phyloP scores from a whole-genome alignment of 768 basidiomycete species.

The Suillus clintonianus region DNA sequence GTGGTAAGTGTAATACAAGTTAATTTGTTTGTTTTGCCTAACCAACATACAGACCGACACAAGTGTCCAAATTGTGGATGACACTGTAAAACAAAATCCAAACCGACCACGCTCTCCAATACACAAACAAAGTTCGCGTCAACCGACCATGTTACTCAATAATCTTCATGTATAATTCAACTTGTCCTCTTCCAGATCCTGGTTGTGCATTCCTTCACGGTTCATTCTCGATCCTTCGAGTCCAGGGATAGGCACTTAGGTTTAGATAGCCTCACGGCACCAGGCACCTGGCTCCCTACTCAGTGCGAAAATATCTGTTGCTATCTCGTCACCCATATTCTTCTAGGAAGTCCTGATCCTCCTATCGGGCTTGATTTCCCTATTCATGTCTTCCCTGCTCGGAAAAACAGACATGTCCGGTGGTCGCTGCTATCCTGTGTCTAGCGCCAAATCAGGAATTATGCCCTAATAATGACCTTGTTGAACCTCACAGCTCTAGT shows the following conservation, averaged over 20 bases:
- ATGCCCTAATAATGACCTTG: no score
- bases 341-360: not conserved
- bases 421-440: not conserved
- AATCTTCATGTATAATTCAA: not conserved
- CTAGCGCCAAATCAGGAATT: not conserved
- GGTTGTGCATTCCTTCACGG: not conserved
- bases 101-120: conserved; percentile 44
- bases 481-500: not conserved
- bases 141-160: not conserved
- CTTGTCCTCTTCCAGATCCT: not conserved
- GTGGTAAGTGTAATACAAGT: conserved; percentile 31
- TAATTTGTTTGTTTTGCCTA: conserved; percentile 51
- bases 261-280: not conserved
- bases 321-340: not conserved
- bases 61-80: conserved; percentile 71
- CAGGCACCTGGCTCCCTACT: not conserved
- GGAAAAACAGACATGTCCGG: not conserved
- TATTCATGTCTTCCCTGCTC: not conserved
- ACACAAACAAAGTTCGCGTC: conserved; percentile 36
- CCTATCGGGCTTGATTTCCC: not conserved
- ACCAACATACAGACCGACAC: conserved; percentile 61
- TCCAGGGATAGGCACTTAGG: not conserved
- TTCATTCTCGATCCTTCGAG: not conserved
- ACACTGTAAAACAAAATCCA: conserved; percentile 74
- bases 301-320: not conserved